Percentiles rank a stretch among this genome's conserved stretches.
phyloP scores from a whole-genome alignment of 2,329 filamentous ascomycete genomes.

The Fusarium nematophilum region DNA sequence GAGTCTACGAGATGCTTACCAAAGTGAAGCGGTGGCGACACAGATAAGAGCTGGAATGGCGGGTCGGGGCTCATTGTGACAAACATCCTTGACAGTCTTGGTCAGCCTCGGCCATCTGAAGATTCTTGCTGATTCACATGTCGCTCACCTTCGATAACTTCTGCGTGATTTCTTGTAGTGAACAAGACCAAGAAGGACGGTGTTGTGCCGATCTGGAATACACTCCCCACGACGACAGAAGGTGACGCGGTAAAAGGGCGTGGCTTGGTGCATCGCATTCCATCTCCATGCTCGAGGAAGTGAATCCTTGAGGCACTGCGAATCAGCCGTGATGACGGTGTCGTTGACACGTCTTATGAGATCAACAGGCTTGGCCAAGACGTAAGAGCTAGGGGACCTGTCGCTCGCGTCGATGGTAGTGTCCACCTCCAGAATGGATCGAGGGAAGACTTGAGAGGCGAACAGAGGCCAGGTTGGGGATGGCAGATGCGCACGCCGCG shows the following conservation, averaged over 20 bases:
- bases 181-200: slow-evolving; percentile 7
- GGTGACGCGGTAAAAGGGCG: slow-evolving; percentile 8
- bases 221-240: slow-evolving; percentile 3
- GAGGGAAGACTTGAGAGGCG: not conserved
- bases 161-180: not conserved
- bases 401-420: not conserved
- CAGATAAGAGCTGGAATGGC: slow-evolving; percentile 4
- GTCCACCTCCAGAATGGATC: slow-evolving; percentile 6
- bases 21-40: slow-evolving; percentile 9
- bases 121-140: not conserved
- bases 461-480: not conserved
- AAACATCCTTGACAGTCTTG: slow-evolving; percentile 1
- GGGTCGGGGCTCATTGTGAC: slow-evolving; percentile 7
- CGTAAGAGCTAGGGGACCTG: not conserved
- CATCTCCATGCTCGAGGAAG: not conserved
- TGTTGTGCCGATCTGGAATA: slow-evolving; percentile 5
- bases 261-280: not conserved
- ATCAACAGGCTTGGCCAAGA: not conserved
- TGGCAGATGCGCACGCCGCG: not conserved
- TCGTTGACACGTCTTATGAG: not conserved
- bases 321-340: not conserved
- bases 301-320: not conserved
- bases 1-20: not conserved
- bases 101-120: no score
- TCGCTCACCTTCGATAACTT: slow-evolving; percentile 7